Evolutionary conservation across 2,329 filamentous ascomycete species (phyloP), one percentile per base, ranked within the genome.

Genomic region (Aspergillus pseudotamarii): DNA sequence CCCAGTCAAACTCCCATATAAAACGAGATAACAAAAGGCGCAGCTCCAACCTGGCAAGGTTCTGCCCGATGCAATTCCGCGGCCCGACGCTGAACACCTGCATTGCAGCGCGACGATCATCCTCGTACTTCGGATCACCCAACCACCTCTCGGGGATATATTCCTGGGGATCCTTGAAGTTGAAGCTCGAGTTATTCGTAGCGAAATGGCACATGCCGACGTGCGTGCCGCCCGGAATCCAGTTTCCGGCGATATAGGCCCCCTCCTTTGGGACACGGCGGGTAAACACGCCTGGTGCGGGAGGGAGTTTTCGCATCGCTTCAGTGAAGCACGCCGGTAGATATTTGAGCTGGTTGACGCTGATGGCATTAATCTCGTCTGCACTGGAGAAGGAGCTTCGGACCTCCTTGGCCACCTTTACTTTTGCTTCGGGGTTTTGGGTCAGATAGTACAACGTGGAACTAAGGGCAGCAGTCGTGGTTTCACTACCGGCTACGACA

Each of bases 311-410:
- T 8, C 71, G 65, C 32, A 73, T 30, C 10, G 64, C 57, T 57
- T 73, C 72, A 21, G 63, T 63, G n/a, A 69, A 41, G 26, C 71
- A 66, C n/a, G 68, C 69, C 4, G 57, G 57, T 3, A 73, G 57
- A 51, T 71, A 72, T 14, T 53, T 46, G 11, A 69, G 57, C 6
- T 59, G 30, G 12, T 28, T 21, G 21, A 34, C 38, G 23, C 14
- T 12, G 12, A 32, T 45, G 2, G 34, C 21, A 4, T 28, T 46
- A 11, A 55, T 60, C 10, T 60, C 50, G 2, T 28, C 48, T 16
- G 43, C 16, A 8, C 19, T 8, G 16, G 21, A 38, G 41, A 60
- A 55, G 1, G 48, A 16, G 6, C 8, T 32, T 8, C 50, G 58
- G 19, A 55, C 43, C 32, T 55, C 38, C 14, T 34, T n/a, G n/a